Conservation (phyloP, 768 basidiomycete genomes). For the Amanita molliuscula region DNA sequence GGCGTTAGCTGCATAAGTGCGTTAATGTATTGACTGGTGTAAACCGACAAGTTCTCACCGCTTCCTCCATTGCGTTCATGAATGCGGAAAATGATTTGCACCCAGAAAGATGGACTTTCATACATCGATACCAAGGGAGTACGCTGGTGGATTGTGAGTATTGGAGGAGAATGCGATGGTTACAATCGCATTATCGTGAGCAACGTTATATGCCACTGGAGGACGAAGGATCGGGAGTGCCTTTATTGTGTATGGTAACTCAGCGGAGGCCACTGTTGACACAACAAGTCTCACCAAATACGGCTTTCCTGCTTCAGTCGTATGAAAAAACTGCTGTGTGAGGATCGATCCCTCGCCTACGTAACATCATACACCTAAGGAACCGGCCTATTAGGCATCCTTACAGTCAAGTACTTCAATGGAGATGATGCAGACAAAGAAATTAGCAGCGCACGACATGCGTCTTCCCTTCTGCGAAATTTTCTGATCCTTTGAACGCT, state of each 20-base stretch:
- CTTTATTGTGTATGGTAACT: constrained; percentile 19
- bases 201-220: constrained; percentile 70
- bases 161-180: constrained; percentile 54
- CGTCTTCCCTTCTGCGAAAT: constrained; percentile 66
- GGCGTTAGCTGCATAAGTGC: constrained; percentile 27
- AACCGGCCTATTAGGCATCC: constrained; percentile 74
- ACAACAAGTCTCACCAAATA: constrained; percentile 46
- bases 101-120: constrained; percentile 60
- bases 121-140: constrained; percentile 72
- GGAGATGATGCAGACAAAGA: background rate
- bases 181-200: constrained; percentile 69
- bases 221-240: constrained; percentile 32
- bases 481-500: constrained; percentile 47
- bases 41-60: constrained; percentile 30
- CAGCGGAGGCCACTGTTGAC: background rate
- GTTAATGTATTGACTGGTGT: constrained; percentile 3
- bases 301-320: constrained; percentile 63
- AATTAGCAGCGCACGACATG: constrained; percentile 45
- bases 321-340: constrained; percentile 38
- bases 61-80: constrained; percentile 51
- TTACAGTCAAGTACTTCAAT: constrained; percentile 18
- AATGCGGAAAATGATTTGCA: constrained; percentile 50
- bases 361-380: constrained; percentile 54
- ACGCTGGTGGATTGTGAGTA: constrained; percentile 35
- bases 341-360: constrained; percentile 41